These are phyloP conservation scores for Umbelopsis sp. DNA, from an alignment of 192 early-diverging fungal species.

Conservation along the genomic window DNA sequence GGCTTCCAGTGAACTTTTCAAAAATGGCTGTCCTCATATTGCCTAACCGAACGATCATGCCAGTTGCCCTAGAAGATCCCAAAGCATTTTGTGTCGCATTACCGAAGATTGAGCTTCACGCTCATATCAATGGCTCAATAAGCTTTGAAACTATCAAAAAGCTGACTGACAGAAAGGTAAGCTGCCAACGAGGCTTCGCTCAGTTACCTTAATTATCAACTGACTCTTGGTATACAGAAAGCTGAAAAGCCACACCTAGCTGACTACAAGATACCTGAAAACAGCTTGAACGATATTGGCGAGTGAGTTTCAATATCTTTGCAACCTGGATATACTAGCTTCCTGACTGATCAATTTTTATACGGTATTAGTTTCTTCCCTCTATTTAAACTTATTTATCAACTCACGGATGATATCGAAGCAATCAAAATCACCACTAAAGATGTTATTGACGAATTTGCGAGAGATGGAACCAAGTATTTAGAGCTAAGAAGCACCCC, in stretches of 20 bases:
- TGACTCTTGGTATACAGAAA: not conserved
- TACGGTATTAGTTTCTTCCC: conserved; percentile 60
- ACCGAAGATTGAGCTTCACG: conserved; percentile 56
- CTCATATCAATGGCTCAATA: conserved; percentile 62
- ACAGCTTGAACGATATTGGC: conserved; percentile 31
- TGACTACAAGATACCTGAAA: conserved; percentile 41
- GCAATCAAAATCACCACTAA: conserved; percentile 40
- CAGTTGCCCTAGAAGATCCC: not conserved
- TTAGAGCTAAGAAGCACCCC: conserved; percentile 63
- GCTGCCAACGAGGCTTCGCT: not conserved
- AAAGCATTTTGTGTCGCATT: conserved; percentile 29
- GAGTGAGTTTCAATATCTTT: conserved; percentile 27
- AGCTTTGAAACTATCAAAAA: conserved; percentile 40
- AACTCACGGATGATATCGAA: conserved; percentile 51
- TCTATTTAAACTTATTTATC: conserved; percentile 59
- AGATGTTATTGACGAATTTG: conserved; percentile 52
- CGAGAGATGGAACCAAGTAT: conserved; percentile 54
- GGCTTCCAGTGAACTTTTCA: not conserved
- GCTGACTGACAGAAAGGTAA: conserved; percentile 37
- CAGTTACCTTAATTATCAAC: not conserved
- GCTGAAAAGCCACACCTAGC: conserved; percentile 42
- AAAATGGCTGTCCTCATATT: not conserved
- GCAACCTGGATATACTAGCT: no score
- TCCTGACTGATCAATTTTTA: no score
- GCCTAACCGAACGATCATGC: not conserved